phyloP scores from a whole-genome alignment of 192 early-diverging fungal genomes.

The Dissophora ornata region DNA sequence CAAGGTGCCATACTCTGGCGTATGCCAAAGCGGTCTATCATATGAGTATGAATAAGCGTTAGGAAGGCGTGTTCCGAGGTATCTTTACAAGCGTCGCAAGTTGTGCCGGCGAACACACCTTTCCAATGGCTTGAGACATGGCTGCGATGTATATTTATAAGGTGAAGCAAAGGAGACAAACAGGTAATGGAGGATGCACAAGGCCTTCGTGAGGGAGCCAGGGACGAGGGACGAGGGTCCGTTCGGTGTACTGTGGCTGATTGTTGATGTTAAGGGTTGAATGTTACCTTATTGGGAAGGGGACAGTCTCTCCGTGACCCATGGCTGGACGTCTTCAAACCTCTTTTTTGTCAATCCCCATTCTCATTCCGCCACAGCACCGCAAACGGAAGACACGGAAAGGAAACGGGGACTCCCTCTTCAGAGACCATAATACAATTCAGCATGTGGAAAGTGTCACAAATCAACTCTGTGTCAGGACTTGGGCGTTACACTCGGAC shows the following conservation, averaged over 20 bases:
- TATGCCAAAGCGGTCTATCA: slow-evolving; percentile 82
- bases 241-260: neutral
- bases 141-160: neutral
- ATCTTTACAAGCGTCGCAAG: neutral
- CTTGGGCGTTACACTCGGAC: neutral
- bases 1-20: slow-evolving; percentile 92
- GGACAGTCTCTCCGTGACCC: neutral
- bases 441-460: slow-evolving; percentile 26
- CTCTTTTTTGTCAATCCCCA: too few species aligned
- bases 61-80: neutral
- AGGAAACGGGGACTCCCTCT: neutral
- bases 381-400: slow-evolving; percentile 6
- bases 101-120: slow-evolving; percentile 20
- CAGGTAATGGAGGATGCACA: neutral
- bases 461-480: neutral
- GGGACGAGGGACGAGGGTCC: neutral
- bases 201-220: neutral
- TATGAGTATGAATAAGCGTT: slow-evolving; percentile 1
- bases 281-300: neutral
- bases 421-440: neutral
- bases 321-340: too few species aligned
- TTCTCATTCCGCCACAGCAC: slow-evolving; percentile 1
- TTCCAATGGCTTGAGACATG: slow-evolving; percentile 72
- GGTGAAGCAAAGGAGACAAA: neutral
- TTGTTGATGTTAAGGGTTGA: slow-evolving; percentile 23